Evolutionary conservation across 2,329 filamentous ascomycete genomes (phyloP), one percentile per base, ranked within the genome.

Genomic region (Tolypocladium sp.): DNA sequence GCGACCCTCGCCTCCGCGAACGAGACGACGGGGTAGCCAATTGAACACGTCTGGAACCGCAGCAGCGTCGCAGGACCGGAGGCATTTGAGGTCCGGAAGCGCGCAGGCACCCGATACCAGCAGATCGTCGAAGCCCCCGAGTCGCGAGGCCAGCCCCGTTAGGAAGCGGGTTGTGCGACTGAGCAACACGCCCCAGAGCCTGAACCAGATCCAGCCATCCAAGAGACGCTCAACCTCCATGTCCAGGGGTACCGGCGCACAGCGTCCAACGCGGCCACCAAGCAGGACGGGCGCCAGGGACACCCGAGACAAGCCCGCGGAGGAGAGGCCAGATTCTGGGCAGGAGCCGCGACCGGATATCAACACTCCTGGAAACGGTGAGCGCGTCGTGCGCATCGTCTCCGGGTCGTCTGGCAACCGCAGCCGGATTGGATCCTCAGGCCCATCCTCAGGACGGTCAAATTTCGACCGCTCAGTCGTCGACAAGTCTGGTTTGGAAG

Each of bases 101-200:
- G 74, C 69, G 2, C 80, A 82, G 59, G 63, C 72, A 2, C 61
- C 63, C 38, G 74, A 74, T 22, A 57, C 58, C 22, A 61, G 62
- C 51, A 73, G 69, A 53, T 71, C 75, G 1, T 77, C 77, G 10
- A 71, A 74, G 41, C 73, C 71, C 10, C 66, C 71, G 56, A 81
- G 77, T 57, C 73, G 76, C 53, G 81, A 83, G 46, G 74, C 72
- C 58, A 84, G 81, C 64, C 82, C 82, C 0, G 74, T 77, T 2
- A 76, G 82, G 62, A 85, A 83, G 67, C 75, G 83, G 46, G 79
- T 86, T 37, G 81, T 86, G 20, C 78, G 83, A 17, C 72, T 86
- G 22, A 84, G 81, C 68, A 77, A 77, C 59, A 76, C 78, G 1
- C 76, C 81, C 30, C 76, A 77, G 56, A 77, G 74, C 59, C 66